Conservation (phyloP, 495 filamentous ascomycete genomes). For the Entonaema liquescens region DNA sequence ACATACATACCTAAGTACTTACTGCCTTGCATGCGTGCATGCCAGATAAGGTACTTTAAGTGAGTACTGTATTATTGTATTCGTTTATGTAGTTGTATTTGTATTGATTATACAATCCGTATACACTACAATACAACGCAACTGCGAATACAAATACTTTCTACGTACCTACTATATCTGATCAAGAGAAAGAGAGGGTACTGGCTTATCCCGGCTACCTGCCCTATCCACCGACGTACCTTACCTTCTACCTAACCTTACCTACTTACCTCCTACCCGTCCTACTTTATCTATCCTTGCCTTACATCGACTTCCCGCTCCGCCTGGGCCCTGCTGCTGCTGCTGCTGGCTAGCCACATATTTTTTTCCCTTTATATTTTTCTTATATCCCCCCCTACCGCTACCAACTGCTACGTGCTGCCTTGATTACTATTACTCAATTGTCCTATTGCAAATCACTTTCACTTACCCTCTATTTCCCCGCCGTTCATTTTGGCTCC, state of each 20-base stretch:
- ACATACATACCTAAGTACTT: not conserved
- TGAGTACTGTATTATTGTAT: conserved; percentile 7
- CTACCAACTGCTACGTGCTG: conserved; percentile 28
- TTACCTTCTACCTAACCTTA: conserved; percentile 6
- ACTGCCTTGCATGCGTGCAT: conserved; percentile 33
- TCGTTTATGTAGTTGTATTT: not conserved
- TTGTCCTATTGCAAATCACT: conserved; percentile 24
- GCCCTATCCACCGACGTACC: conserved; percentile 24
- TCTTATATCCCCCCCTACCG: conserved; percentile 26
- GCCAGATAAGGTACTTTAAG: conserved; percentile 32
- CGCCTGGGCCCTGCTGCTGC: conserved; percentile 34
- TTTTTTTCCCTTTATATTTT: conserved; percentile 34
- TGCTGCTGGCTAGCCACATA: conserved; percentile 40
- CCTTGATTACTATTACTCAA: conserved; percentile 37
- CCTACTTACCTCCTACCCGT: conserved; percentile 28
- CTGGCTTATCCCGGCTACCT: conserved; percentile 15
- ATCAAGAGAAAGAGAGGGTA: conserved; percentile 2
- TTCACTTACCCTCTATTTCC: conserved; percentile 9
- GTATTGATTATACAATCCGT: not conserved
- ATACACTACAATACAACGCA: not conserved
- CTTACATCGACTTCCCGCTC: conserved; percentile 45
- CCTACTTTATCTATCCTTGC: conserved; percentile 39
- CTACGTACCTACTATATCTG: conserved; percentile 15
- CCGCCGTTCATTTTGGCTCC: conserved; percentile 7
- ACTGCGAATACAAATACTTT: not conserved